phyloP scores from a whole-genome alignment of 805 yeast species.

The Huiozyma sinensis region DNA sequence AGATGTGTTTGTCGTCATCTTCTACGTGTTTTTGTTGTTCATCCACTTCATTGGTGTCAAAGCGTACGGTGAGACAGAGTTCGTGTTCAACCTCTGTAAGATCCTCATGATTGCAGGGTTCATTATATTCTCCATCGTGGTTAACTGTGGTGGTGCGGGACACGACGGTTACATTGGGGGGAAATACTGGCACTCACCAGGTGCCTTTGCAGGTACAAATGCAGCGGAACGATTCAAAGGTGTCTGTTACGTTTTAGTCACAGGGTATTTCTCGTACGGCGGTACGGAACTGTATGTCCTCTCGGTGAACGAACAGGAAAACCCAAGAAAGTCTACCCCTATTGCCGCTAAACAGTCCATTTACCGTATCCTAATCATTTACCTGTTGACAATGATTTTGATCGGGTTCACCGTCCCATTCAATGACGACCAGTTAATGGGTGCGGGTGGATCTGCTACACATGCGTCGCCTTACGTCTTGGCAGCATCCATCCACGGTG shows the following conservation, averaged over 20 bases:
- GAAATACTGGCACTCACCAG: conserved; percentile 48
- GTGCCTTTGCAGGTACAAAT: conserved; percentile 29
- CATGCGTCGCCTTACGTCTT: conserved; percentile 67
- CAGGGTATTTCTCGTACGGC: conserved; percentile 54
- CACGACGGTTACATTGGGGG: conserved; percentile 50
- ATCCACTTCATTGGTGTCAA: conserved; percentile 51
- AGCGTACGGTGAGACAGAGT: conserved; percentile 65
- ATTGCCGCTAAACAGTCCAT: conserved; percentile 55
- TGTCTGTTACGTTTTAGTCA: conserved; percentile 51
- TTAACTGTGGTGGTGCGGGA: conserved; percentile 51
- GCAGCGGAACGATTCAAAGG: conserved; percentile 42
- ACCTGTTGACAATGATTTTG: conserved; percentile 41
- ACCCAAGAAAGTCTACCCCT: conserved; percentile 50
- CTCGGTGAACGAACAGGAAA: conserved; percentile 56
- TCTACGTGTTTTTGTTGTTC: conserved; percentile 38
- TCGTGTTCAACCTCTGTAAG: conserved; percentile 43
- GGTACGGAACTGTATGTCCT: conserved; percentile 59
- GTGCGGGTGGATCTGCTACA: conserved; percentile 40
- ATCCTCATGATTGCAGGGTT: conserved; percentile 51
- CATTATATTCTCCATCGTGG: conserved; percentile 42
- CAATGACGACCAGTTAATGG: conserved; percentile 38
- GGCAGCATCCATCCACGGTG: conserved; percentile 53
- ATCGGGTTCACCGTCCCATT: conserved; percentile 56
- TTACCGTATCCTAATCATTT: conserved; percentile 53
- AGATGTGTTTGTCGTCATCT: conserved; percentile 47